Evolutionary conservation across 2,329 filamentous ascomycete genomes (phyloP), one percentile per base, ranked within the genome.

Genomic region (Trichoderma sp.): DNA sequence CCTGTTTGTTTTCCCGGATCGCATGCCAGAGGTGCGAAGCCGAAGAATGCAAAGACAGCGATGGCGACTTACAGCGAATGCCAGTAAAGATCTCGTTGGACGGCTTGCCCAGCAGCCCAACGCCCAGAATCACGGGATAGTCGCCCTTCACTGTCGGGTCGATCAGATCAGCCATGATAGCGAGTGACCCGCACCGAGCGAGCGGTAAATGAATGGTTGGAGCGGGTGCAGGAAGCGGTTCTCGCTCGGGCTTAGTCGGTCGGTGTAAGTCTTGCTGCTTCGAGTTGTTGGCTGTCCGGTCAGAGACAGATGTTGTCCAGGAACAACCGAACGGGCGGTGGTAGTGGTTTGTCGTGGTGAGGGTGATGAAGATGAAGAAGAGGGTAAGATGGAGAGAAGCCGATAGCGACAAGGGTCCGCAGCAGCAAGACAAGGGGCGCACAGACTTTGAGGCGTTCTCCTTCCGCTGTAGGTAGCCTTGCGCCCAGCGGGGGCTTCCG

Each of bases 71-170:
- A 89, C 88, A 90, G 79, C 84, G 81, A 59, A 90, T 81, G 66
- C 85, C 85, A 1, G 87, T 90, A 73, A 87, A 89, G 59, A 87
- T 80, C 70, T 89, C 86, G 72, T 86, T 87, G 37, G 85, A 79
- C 1, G 85, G 77, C 71, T 85, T 86, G 52, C 86, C 85, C 43
- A 89, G 79, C 37, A 90, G 79, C 32, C 85, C 85, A 73, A 90
- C 88, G 76, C 88, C 89, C 55, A 90, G 81, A 58, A 90, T 83
- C 68, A 90, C 84, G 60, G 87, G 88, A 74, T 90, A 90, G 75
- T 87, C 87, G 69, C 83, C 87, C 69, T 82, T 81, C 77, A 87
- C 85, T 66, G 87, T 88, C 70, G 87, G 86, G 78, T 90, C 87
- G 69, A 90, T 83, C 66, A 84, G 75, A 72, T 76, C 80, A 76